Evolutionary conservation across 495 filamentous ascomycete species (phyloP).

Genomic region (Friedmanniomyces simplex): DNA sequence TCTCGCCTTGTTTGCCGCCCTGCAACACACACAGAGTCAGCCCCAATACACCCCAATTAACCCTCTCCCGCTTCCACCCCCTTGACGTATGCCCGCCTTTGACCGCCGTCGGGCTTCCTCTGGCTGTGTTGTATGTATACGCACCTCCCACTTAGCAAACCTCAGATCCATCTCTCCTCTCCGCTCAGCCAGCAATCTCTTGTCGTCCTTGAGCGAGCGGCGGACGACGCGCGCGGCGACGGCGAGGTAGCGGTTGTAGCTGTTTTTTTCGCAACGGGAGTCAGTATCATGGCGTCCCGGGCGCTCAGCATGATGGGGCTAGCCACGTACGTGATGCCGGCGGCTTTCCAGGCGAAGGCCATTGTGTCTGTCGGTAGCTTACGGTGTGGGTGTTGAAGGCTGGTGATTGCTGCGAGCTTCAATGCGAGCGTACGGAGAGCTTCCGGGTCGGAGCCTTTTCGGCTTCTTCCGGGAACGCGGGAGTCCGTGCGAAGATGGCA

Average conservation of each 20-base stretch:
- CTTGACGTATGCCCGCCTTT: not conserved
- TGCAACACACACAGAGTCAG: no score
- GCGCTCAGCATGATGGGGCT: not conserved
- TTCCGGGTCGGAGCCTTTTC: not conserved
- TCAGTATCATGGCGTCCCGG: not conserved
- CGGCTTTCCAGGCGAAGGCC: constrained; percentile 96
- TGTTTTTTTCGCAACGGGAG: constrained; percentile 23
- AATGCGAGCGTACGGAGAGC: not conserved
- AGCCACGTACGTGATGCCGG: constrained; percentile 77
- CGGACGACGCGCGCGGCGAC: constrained; percentile 70
- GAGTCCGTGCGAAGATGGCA: not conserved
- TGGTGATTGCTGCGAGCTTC: not conserved
- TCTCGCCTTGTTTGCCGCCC: constrained; percentile 94
- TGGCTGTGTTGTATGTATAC: constrained; percentile 27
- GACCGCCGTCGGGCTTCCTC: not conserved
- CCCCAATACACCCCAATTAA: no score
- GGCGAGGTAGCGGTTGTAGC: constrained; percentile 77
- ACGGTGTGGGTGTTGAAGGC: not conserved
- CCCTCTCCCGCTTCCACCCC: not conserved
- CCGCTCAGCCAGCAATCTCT: constrained; percentile 74
- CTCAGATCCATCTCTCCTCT: constrained; percentile 81
- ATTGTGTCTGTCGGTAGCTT: constrained; percentile 48
- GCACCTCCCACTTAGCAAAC: constrained; percentile 95
- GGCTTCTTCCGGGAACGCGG: not conserved
- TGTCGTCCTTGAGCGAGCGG: constrained; percentile 88